Conservation (phyloP, 306 rosid genomes). For the Urtica urens region DNA sequence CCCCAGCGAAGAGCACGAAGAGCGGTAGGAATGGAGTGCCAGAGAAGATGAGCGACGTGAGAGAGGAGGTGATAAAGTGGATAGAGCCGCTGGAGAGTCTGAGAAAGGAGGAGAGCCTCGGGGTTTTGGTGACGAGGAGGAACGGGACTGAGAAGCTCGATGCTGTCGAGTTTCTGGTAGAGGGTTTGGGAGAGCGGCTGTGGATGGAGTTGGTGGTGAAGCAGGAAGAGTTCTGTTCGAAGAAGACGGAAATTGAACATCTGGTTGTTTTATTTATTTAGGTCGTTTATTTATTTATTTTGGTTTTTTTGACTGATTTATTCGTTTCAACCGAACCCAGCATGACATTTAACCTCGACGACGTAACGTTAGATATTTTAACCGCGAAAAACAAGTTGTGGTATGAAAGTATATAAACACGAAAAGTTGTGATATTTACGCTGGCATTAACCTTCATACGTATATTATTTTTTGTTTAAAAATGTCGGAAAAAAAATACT, state of each 20-base stretch:
- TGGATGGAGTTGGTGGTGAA: not conserved
- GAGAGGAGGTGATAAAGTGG: not conserved
- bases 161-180: not conserved
- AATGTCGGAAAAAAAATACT: no score
- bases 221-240: not conserved
- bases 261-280: no score
- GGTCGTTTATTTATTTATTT: no score
- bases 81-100: not conserved
- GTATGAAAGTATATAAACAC: no score
- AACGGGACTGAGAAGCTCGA: not conserved
- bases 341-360: no score
- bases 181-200: not conserved
- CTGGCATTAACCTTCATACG: no score
- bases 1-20: not conserved
- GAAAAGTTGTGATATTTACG: no score
- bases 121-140: constrained; percentile 10
- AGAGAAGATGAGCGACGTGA: not conserved
- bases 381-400: no score
- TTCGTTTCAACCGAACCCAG: no score
- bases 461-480: no score
- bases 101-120: not conserved
- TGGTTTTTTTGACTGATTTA: no score
- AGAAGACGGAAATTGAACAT: not conserved
- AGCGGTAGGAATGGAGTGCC: not conserved
- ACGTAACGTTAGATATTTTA: no score